Evolutionary conservation across 164 flowering plant species (phyloP).

Genomic region (Santalum album): DNA sequence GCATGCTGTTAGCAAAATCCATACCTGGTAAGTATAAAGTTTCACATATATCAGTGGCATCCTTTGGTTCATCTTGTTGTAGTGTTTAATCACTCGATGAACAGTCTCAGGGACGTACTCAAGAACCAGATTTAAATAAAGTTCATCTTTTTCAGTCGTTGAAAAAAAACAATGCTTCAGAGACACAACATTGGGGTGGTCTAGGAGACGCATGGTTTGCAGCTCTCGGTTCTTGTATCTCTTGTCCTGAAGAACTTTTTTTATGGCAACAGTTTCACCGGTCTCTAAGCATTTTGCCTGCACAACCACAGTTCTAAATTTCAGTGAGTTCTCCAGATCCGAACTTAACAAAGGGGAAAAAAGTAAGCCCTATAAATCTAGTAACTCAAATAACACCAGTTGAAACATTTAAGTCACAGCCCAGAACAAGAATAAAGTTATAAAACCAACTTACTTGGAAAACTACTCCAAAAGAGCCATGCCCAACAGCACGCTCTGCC

Average conservation of each 20-base stretch:
- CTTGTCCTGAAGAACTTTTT: constrained; percentile 71
- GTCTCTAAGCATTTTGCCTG: constrained; percentile 79
- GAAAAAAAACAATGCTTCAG: constrained; percentile 65
- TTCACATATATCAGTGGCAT: constrained; percentile 54
- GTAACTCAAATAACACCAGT: too few species aligned
- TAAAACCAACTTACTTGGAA: constrained; percentile 33
- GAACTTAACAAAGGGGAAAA: too few species aligned
- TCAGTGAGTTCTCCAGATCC: too few species aligned
- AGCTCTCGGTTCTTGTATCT: constrained; percentile 69
- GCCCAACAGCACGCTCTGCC: constrained; percentile 67
- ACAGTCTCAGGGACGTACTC: constrained; percentile 70
- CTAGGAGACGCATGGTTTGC: constrained; percentile 68
- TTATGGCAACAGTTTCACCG: constrained; percentile 67
- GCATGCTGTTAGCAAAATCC: not conserved
- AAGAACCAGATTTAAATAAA: constrained; percentile 51
- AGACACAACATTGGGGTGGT: constrained; percentile 53
- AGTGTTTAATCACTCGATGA: constrained; percentile 48
- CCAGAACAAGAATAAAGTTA: too few species aligned
- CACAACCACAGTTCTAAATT: constrained; percentile 1
- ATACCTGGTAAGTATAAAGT: constrained; percentile 54
- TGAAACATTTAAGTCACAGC: too few species aligned
- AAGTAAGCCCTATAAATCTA: too few species aligned
- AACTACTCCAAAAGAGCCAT: constrained; percentile 64
- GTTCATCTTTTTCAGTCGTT: constrained; percentile 57
- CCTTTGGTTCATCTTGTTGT: constrained; percentile 49